Conservation (phyloP, 257 asterid genomes). For the Nicotiana paniculata region DNA sequence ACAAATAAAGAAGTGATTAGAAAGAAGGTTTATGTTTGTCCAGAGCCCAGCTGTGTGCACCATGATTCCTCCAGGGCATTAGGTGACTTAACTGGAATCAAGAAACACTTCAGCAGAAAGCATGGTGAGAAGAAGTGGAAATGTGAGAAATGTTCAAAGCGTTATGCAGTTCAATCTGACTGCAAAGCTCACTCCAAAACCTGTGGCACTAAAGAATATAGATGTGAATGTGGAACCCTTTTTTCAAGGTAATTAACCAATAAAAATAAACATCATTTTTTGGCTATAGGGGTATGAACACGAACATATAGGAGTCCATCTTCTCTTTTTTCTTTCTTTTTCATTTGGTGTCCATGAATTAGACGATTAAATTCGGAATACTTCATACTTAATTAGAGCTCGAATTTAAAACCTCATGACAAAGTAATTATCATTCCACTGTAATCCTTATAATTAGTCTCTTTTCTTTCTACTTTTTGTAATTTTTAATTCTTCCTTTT, state of each 20-base stretch:
- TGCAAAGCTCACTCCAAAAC: constrained; percentile 92
- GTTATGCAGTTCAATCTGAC: constrained; percentile 85
- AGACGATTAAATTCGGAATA: no score
- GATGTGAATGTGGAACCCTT: constrained; percentile 94
- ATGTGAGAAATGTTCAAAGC: constrained; percentile 79
- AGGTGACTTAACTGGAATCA: constrained; percentile 92
- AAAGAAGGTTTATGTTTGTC: constrained; percentile 87
- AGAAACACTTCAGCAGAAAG: constrained; percentile 82
- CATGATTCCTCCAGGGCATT: constrained; percentile 88
- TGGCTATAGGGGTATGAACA: no score
- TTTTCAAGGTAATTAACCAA: constrained; percentile 58
- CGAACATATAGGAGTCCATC: no score
- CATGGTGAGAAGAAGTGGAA: constrained; percentile 96
- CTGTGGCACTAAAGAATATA: constrained; percentile 91
- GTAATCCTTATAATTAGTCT: no score
- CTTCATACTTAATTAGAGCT: no score
- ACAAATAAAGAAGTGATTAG: constrained; percentile 31
- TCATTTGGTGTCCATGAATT: no score
- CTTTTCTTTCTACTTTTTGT: background rate
- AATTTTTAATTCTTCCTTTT: background rate
- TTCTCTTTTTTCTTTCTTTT: no score
- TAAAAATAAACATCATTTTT: no score
- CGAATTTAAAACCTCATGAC: no score
- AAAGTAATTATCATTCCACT: no score
- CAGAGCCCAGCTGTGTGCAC: constrained; percentile 71